Evolutionary conservation across 768 basidiomycete species (phyloP), one percentile per base, ranked within the genome.

Genomic region (Collybia sp.): DNA sequence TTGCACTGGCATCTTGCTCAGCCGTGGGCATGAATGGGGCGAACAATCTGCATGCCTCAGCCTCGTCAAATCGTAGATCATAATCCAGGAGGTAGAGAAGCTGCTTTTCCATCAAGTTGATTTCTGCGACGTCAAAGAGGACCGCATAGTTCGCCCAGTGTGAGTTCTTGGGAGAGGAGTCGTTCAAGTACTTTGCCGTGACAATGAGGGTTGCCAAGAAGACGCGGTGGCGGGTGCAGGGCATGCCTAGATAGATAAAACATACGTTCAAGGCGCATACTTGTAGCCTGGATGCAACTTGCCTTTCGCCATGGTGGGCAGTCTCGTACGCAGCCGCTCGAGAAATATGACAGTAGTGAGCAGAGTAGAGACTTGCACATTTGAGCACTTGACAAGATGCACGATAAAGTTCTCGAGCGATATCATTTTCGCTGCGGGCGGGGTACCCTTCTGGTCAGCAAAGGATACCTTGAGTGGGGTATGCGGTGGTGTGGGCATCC

Each of bases 91-190:
- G 73, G 64, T 79, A 86, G 44, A 99, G 82, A 20, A 99, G 80
- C 68, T 99, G 93, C 68, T 84, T 88, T 71, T 99, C 95, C 95
- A 98, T 98, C 50, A 94, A 75, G 66, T 94, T 96, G 64, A 97
- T 83, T 69, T 91, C 88, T 10, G 71, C 65, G 42, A 82, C 68
- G 60, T 88, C 82, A 69, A 91, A 94, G 52, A 88, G 57, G 36
- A 72, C 69, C 13, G 83, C 85, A 62, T 93, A 90, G 40, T 69
- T 68, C 46, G 85, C 79, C 95, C 95, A 99, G 71, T 96, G 89
- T 62, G 77, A 77, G 71, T 97, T 99, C 76, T 93, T 95, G 2
- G 91, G 91, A 38, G 87, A 86, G n/a, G 88, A 87, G 66, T 94
- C 92, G 66, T 99, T 96, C 60, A 97, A 82, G 66, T 97, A 97